Conservation (phyloP, 805 yeast species). For the Metschnikowia chrysomelidarum region DNA sequence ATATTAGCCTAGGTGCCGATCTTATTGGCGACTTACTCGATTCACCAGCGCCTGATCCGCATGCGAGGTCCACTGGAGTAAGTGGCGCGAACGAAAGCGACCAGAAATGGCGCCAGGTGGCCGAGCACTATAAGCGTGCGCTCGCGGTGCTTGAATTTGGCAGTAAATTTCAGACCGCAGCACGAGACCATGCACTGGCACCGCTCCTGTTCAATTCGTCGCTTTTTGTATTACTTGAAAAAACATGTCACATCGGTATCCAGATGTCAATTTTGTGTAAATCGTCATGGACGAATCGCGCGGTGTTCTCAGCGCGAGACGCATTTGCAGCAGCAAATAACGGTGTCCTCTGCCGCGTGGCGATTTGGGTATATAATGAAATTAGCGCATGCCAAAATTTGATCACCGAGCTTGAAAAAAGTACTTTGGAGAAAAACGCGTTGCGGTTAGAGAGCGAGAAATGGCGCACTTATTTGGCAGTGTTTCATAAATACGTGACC, state of each 20-base stretch:
- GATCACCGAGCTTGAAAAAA: slow-evolving; percentile 13
- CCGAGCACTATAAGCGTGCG: slow-evolving; percentile 31
- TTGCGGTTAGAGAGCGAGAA: slow-evolving; percentile 12
- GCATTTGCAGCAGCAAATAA: slow-evolving; percentile 24
- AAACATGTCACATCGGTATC: slow-evolving; percentile 30
- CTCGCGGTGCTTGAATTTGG: slow-evolving; percentile 29
- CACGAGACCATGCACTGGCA: background rate
- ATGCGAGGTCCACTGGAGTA: no score
- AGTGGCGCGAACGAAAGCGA: slow-evolving; percentile 17
- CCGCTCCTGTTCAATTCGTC: slow-evolving; percentile 5
- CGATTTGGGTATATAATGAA: slow-evolving; percentile 40
- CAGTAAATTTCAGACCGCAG: slow-evolving; percentile 7
- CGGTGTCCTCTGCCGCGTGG: slow-evolving; percentile 45
- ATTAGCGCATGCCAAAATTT: slow-evolving; percentile 24
- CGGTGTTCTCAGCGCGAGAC: slow-evolving; percentile 6
- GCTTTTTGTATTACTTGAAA: slow-evolving; percentile 13
- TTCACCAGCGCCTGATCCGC: background rate
- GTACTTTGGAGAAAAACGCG: slow-evolving; percentile 7
- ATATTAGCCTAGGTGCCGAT: slow-evolving; percentile 35
- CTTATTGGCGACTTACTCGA: slow-evolving; percentile 33
- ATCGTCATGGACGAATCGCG: slow-evolving; percentile 37
- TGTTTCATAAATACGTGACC: slow-evolving; percentile 34
- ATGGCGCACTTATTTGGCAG: slow-evolving; percentile 31
- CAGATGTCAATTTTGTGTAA: slow-evolving; percentile 42
- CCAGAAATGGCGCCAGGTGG: slow-evolving; percentile 38